A percentile compares a stretch with the other conserved stretches of the same genome.
phyloP scores from a whole-genome alignment of 78 protist species.

The Dictyostelium capitatum region DNA sequence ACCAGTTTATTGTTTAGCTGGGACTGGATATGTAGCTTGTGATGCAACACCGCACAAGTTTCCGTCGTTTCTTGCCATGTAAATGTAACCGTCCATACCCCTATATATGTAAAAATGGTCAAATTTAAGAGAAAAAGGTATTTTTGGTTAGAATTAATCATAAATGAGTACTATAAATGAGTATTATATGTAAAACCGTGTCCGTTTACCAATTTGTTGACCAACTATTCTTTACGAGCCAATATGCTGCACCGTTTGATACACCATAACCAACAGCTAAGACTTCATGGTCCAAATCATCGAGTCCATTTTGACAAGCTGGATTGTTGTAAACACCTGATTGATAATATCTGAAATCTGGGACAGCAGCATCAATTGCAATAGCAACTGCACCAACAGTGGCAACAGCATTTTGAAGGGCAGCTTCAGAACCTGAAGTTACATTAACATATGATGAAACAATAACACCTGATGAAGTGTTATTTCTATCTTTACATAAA shows the following conservation, averaged over 20 bases:
- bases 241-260: slow-evolving; percentile 60
- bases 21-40: slow-evolving; percentile 62
- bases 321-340: slow-evolving; percentile 81
- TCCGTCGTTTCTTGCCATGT: slow-evolving; percentile 36
- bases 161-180: too few relatives aligned
- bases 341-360: slow-evolving; percentile 75
- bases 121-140: too few relatives aligned
- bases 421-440: slow-evolving; percentile 72
- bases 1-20: not conserved
- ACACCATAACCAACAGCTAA: slow-evolving; percentile 89
- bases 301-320: slow-evolving; percentile 71
- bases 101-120: slow-evolving; percentile 15
- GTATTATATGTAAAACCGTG: not conserved
- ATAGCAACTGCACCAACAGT: slow-evolving; percentile 82
- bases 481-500: slow-evolving; percentile 48
- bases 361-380: slow-evolving; percentile 86
- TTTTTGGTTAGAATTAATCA: too few relatives aligned
- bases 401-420: slow-evolving; percentile 76
- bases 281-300: slow-evolving; percentile 89
- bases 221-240: slow-evolving; percentile 64
- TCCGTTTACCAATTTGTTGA: too few relatives aligned
- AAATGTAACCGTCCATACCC: slow-evolving; percentile 82
- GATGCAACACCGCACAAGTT: slow-evolving; percentile 80
- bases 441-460: slow-evolving; percentile 77
- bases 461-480: slow-evolving; percentile 19